Evolutionary conservation across 805 yeast species (phyloP), one percentile per base, ranked within the genome.

Genomic region (Candida oleophila): DNA sequence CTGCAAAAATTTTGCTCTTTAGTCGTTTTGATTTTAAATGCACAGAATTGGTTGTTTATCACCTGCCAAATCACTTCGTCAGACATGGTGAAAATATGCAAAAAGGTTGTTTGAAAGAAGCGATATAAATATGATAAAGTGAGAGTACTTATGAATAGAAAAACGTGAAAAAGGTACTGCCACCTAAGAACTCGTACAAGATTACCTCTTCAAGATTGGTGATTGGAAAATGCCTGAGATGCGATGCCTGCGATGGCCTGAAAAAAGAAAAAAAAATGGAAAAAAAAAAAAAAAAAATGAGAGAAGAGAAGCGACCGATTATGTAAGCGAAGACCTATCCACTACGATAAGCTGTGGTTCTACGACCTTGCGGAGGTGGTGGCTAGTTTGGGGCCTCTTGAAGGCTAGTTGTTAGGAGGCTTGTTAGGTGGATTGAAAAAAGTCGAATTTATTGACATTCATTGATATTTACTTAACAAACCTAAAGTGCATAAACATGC

Each of bases 1-100:
- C 97, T 76, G 71, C 99, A 94, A 64, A 94, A 94, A 57, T 82
- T 87, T 66, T 92, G 97, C 21, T 83, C 89, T 60, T 89, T 88
- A 49, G 88, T 87, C 22, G 97, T 87, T 61, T 86, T 87, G 57
- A 94, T 74, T 69, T 92, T 92, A 74, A 87, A 94, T 19, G 99
- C 88, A 74, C 99, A 94, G 63, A 92, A 94, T 64, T 89, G 92
- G 65, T 89, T 90, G 71, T 91, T 90, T 57, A 94, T 89, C 50
- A 92, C 94, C 73, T 89, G 95, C 99, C 99, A 94, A 61, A 94
- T 89, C 55, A 94, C 85, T 80, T 92, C 86, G 73, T 83, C 88
- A 38, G 87, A 81, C 76, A 70, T 71, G 46, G 38, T 45, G 22
- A 4, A 38, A 21, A 19, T 15, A 25, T 37, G 39, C 30, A 30